Evolutionary conservation across 768 basidiomycete genomes (phyloP).

Genomic region (Hemileccinum impolitum): DNA sequence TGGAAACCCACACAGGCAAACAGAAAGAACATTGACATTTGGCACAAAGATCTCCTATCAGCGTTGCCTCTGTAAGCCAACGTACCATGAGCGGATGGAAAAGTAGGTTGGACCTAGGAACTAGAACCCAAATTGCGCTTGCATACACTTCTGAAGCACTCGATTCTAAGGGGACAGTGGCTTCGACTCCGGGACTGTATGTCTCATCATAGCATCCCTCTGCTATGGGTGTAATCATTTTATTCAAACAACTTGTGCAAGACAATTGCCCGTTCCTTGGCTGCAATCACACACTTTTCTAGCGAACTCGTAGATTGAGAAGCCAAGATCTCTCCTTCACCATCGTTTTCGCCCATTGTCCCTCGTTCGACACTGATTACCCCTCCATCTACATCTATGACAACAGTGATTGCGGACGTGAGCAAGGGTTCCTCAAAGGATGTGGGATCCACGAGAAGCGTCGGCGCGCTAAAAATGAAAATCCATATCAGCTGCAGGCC

Average conservation of each 20-base stretch:
- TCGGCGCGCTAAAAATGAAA: constrained; percentile 30
- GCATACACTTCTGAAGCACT: too few relatives aligned
- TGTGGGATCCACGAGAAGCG: constrained; percentile 78
- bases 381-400: constrained; percentile 43
- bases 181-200: background rate
- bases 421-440: constrained; percentile 89
- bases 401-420: constrained; percentile 63
- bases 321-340: constrained; percentile 6
- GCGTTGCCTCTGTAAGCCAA: too few relatives aligned
- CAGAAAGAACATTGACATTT: too few relatives aligned
- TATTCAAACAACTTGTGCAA: constrained; percentile 24
- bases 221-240: background rate
- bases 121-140: too few relatives aligned
- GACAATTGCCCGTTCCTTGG: constrained; percentile 21
- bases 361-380: constrained; percentile 24
- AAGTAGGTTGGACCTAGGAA: too few relatives aligned
- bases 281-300: constrained; percentile 17
- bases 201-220: background rate
- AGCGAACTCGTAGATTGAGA: constrained; percentile 5
- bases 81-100: too few relatives aligned
- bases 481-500: background rate
- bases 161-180: too few relatives aligned
- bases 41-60: too few relatives aligned
- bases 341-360: constrained; percentile 18
- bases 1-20: too few relatives aligned